Percentiles rank a stretch among this genome's conserved stretches.
These are phyloP conservation scores for Polyplosphaeria fusca DNA, from an alignment of 495 filamentous ascomycete species.

Conservation along the genomic window DNA sequence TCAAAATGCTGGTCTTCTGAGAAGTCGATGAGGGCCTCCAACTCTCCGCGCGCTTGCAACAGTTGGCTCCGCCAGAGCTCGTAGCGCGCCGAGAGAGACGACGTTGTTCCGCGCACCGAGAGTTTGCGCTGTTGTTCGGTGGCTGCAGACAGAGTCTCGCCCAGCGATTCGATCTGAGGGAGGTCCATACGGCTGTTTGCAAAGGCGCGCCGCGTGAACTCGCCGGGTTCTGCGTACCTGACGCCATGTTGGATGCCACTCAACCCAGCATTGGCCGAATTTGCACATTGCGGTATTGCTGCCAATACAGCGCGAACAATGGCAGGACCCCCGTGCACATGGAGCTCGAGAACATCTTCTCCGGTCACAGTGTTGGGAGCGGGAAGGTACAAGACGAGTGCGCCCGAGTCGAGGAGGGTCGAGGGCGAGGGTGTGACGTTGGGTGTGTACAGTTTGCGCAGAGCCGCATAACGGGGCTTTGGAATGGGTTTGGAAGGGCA, in stretches of 20 bases:
- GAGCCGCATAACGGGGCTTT: constrained; percentile 69
- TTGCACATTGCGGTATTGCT: constrained; percentile 57
- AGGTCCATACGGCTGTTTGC: constrained; percentile 80
- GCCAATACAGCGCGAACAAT: constrained; percentile 79
- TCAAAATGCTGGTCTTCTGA: constrained; percentile 97
- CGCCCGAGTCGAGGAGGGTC: constrained; percentile 71
- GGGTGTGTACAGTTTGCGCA: constrained; percentile 76
- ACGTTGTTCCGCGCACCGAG: constrained; percentile 73
- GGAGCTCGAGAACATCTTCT: constrained; percentile 87
- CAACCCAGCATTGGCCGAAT: background rate
- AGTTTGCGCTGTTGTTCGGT: constrained; percentile 91
- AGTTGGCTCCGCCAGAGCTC: constrained; percentile 77
- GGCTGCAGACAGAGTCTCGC: constrained; percentile 78
- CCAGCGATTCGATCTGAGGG: constrained; percentile 89
- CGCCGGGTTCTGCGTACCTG: constrained; percentile 90
- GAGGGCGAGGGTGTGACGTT: constrained; percentile 32
- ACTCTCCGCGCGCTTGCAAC: constrained; percentile 78
- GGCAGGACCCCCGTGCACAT: constrained; percentile 89
- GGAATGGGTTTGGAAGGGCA: constrained; percentile 65
- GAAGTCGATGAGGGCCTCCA: constrained; percentile 96
- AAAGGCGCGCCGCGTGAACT: constrained; percentile 93
- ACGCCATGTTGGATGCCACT: constrained; percentile 41
- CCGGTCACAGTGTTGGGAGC: constrained; percentile 81
- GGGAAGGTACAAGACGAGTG: constrained; percentile 86
- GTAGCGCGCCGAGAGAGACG: constrained; percentile 70